Evolutionary conservation across 1,284 basidiomycete genomes (phyloP), one percentile per base, ranked within the genome.

Genomic region (Marasmius sp.): DNA sequence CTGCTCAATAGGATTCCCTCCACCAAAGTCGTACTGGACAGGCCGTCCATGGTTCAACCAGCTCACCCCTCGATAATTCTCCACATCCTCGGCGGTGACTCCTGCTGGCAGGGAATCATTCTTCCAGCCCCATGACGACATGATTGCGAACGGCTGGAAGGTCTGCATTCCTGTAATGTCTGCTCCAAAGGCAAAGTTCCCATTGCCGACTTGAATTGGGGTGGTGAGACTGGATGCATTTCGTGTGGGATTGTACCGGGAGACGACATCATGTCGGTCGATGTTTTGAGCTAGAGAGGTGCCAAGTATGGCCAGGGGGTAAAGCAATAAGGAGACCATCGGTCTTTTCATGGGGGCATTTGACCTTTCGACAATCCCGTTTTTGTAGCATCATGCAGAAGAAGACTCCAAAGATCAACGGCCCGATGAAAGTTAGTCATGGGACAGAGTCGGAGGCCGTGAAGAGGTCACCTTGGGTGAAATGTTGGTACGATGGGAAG

Each of bases 51-150:
- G 82, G 61, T 81, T 84, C 55, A 76, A 69, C 80, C 81, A 83
- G 59, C 78, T 79, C 34, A 74, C 74, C 12, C 85, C 85, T 6
- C 75, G 71, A 68, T 85, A 86, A 16, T 74, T 66, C n/a, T 77
- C 72, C 6, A 85, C 69, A 61, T 86, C 82, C 27, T 71, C 73
- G 56, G 74, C 63, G 0, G 81, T 82, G 45, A 73, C 72, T 1
- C 77, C 77, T 3, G 69, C 60, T 1, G 85, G 85, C 1, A 86
- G 69, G 8, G 78, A 78, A 68, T 86, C 84, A 70, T 85, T 86
- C 69, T 86, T 86, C 83, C 83, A 86, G 1, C 81, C 84, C 85
- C 85, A 86, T 16, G 80, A 81, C 6, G 84, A 82, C 75, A 87
- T 78, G 62, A 77, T 85, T 10, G 80, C 80, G 70, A 79, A 86